phyloP scores from a whole-genome alignment of 2,329 filamentous ascomycete species.

The Sphaerulina vaccinii region DNA sequence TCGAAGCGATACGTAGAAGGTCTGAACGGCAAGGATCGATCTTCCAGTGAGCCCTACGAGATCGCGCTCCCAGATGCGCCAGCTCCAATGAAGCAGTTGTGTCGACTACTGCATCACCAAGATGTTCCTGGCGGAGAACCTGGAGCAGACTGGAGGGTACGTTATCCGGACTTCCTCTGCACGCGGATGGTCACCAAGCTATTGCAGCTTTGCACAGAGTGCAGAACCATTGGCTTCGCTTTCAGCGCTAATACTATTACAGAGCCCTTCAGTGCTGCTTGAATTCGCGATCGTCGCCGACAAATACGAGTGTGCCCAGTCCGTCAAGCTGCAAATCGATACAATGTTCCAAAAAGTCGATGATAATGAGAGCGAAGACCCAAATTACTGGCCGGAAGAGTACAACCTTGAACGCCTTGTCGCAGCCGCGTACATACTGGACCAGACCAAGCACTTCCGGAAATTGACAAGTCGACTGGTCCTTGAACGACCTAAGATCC shows the following conservation, averaged over 20 bases:
- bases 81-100: conserved; percentile 6
- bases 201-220: no score
- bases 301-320: conserved; percentile 19
- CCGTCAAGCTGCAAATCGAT: background rate
- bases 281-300: conserved; percentile 19
- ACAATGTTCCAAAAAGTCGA: background rate
- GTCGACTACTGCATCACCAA: conserved; percentile 16
- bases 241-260: background rate
- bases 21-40: background rate
- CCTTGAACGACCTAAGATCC: background rate
- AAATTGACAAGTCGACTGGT: conserved; percentile 16
- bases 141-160: no score
- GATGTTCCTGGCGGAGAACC: background rate
- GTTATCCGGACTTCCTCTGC: no score
- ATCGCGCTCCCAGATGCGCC: conserved; percentile 17
- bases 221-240: no score
- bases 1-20: conserved; percentile 21
- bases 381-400: background rate
- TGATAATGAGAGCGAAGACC: background rate
- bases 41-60: conserved; percentile 7
- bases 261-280: background rate
- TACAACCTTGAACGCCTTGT: background rate
- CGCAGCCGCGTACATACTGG: conserved; percentile 14
- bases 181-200: no score
- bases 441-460: conserved; percentile 16